These are phyloP conservation scores for Kwoniella dendrophila DNA, from an alignment of 768 basidiomycete genomes.

Conservation along the genomic window DNA sequence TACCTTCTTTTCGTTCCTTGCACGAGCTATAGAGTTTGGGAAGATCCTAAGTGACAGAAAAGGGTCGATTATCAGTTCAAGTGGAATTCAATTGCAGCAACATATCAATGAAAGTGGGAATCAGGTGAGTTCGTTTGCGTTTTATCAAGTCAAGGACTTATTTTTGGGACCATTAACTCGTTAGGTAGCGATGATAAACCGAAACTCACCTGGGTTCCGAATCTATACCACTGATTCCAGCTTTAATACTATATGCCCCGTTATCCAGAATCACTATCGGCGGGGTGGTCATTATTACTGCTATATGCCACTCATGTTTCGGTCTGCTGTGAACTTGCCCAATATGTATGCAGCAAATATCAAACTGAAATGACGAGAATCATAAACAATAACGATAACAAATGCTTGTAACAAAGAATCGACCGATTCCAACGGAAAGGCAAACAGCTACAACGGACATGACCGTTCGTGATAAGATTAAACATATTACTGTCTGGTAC, in stretches of 20 bases:
- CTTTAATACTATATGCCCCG: slow-evolving; percentile 80
- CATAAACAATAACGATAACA: too few relatives aligned
- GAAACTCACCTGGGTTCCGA: slow-evolving; percentile 35
- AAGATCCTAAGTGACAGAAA: slow-evolving; percentile 62
- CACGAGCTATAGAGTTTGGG: slow-evolving; percentile 79
- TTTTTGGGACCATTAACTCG: background rate
- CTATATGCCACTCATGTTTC: slow-evolving; percentile 9
- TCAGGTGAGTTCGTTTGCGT: too few relatives aligned
- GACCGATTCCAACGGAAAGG: too few relatives aligned
- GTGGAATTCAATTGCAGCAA: too few relatives aligned
- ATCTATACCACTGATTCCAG: slow-evolving; percentile 61
- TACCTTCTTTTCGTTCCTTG: slow-evolving; percentile 76
- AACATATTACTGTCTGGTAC: too few relatives aligned
- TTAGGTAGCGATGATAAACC: background rate
- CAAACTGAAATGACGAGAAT: too few relatives aligned
- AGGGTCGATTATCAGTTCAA: too few relatives aligned
- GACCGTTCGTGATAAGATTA: too few relatives aligned
- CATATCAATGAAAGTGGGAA: too few relatives aligned
- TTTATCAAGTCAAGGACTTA: background rate
- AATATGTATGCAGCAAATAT: too few relatives aligned
- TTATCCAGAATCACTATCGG: slow-evolving; percentile 78
- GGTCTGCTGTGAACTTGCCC: background rate
- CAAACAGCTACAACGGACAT: too few relatives aligned
- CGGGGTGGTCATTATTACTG: slow-evolving; percentile 31
- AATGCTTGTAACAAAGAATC: too few relatives aligned